These are phyloP conservation scores for Pyrenochaeta sp. DNA, from an alignment of 2,329 filamentous ascomycete genomes.

Conservation along the genomic window DNA sequence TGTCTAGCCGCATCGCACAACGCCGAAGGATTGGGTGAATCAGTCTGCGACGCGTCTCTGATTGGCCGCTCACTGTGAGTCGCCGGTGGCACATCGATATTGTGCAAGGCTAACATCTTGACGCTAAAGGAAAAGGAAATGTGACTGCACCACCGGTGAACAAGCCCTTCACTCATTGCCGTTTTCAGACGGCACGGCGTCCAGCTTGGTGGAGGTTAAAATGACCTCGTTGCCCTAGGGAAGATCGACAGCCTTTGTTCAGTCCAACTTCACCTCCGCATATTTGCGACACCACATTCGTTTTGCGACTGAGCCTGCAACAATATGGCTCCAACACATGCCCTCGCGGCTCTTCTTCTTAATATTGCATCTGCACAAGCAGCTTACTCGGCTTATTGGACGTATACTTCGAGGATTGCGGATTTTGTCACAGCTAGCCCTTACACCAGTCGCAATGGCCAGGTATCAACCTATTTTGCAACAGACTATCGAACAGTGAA, in stretches of 20 bases:
- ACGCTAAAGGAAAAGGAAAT: constrained; percentile 27
- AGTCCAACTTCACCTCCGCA: constrained; percentile 17
- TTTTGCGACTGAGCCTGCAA: constrained; percentile 7
- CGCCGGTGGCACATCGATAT: constrained; percentile 4
- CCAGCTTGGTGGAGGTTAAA: constrained; percentile 29
- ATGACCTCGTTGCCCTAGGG: constrained; percentile 23
- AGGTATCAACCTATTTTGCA: constrained; percentile 13
- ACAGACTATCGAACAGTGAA: constrained; percentile 30
- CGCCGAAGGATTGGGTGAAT: constrained; percentile 5
- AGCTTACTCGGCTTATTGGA: constrained; percentile 31
- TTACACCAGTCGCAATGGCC: constrained; percentile 22
- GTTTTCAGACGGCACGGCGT: constrained; percentile 17
- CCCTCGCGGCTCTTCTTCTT: constrained; percentile 22
- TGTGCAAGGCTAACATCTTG: constrained; percentile 26
- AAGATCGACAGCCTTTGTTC: constrained; percentile 13
- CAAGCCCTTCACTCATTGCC: constrained; percentile 10
- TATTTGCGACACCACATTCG: constrained; percentile 13
- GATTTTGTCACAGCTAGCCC: constrained; percentile 19
- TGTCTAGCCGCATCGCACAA: constrained; percentile 12
- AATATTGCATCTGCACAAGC: constrained; percentile 22
- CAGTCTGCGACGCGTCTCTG: constrained; percentile 12
- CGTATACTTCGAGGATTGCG: constrained; percentile 28
- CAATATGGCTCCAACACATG: constrained; percentile 25
- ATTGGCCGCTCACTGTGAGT: constrained; percentile 14
- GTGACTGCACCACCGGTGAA: constrained; percentile 32